Base-by-base conservation (phyloP, 2,329 filamentous ascomycete genomes). In the Thielaviopsis euricoi region DNA sequence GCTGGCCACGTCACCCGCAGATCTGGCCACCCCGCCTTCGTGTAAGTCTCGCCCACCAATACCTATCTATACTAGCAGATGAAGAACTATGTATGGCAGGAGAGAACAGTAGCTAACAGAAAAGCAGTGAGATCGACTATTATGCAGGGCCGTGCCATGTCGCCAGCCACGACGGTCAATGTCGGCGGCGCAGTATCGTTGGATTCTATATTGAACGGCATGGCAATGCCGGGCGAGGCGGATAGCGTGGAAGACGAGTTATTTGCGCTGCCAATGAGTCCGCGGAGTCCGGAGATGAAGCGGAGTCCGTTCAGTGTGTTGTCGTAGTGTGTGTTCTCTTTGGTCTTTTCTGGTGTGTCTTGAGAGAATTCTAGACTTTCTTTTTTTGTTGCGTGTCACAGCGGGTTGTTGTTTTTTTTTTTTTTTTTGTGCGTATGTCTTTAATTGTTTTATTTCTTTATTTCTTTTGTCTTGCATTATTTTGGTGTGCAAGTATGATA, bases 191-290 rank as follows among this genome's bases (percentile, higher is more conserved):
- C 58, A 33, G 37, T 52, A 25, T 60, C 58, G 17, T 52, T 60
- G 15, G 55, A 60, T 33, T 54, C 58, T 5, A 48, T 60, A 26
- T 26, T 60, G 55, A 57, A 57, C 25, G 56, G 56, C 46, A 33
- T 51, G 21, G 21, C 55, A 26, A 53, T 56, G 26, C 22, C n/a
- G 6, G 25, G 25, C 37, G 17, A 43, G 17, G 15, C 26, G 21
- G 48, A 53, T 10, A 49, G 23, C 48, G 79, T 77, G 0, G 85
- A 89, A 63, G 89, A 95, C 60, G 90, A 87, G 48, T 75, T 95
- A 2, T 96, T 96, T 66, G 89, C 89, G 0, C 77, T 95, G 56
- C 89, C 88, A 1, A 81, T 95, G 71, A 91, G 87, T 65, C 89
- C 89, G 1, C 77, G 89, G 55, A 90, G 87, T 65, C 89, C 89